Percentiles rank a stretch among this genome's conserved stretches.
These are phyloP conservation scores for Leccinellum luteum DNA, from an alignment of 768 basidiomycete species.

Conservation along the genomic window DNA sequence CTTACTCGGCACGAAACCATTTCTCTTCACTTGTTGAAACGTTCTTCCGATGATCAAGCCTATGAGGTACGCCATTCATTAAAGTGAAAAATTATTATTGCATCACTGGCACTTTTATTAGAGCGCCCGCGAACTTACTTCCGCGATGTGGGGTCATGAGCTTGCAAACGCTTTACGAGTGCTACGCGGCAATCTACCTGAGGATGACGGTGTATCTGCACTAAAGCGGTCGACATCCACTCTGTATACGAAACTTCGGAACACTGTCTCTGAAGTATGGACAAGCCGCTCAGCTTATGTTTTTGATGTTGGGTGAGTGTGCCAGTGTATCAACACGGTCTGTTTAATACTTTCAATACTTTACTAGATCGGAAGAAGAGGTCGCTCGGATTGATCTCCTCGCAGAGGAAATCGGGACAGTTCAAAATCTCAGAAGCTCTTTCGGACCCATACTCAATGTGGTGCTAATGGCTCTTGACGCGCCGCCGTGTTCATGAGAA, in stretches of 20 bases:
- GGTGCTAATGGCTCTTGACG: constrained; percentile 77
- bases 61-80: constrained; percentile 57
- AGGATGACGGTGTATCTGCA: constrained; percentile 33
- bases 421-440: constrained; percentile 72
- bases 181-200: constrained; percentile 48
- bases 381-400: constrained; percentile 62
- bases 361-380: constrained; percentile 67
- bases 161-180: constrained; percentile 67
- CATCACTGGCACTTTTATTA: constrained; percentile 2
- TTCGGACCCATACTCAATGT: constrained; percentile 83
- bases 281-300: constrained; percentile 64
- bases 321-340: neutral
- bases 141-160: constrained; percentile 80
- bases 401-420: constrained; percentile 72
- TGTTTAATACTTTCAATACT: constrained; percentile 3
- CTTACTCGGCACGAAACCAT: constrained; percentile 64
- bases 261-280: constrained; percentile 71
- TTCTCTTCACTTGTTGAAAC: constrained; percentile 62
- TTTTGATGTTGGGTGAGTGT: constrained; percentile 74
- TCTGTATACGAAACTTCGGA: constrained; percentile 59
- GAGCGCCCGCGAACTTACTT: constrained; percentile 83
- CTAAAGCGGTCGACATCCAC: constrained; percentile 13
- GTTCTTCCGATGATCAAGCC: constrained; percentile 75
- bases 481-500: constrained; percentile 89
- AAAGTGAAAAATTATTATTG: neutral